These are phyloP conservation scores for Crassisporium funariophilum DNA, from an alignment of 768 basidiomycete genomes.

Conservation along the genomic window DNA sequence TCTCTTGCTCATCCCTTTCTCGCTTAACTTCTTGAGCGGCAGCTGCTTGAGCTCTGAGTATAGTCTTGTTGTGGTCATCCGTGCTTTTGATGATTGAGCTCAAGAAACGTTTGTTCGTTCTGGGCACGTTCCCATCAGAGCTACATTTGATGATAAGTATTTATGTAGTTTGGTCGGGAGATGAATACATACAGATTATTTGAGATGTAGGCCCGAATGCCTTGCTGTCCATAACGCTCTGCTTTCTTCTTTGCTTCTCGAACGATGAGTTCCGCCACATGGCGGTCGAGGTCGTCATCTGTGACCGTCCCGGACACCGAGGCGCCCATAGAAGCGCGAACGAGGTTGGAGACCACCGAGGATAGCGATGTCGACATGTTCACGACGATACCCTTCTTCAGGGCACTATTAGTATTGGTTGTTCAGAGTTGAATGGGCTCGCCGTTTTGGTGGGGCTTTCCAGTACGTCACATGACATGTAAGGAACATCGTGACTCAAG, in stretches of 20 bases:
- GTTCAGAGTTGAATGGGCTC: too few relatives aligned
- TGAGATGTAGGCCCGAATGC: conserved; percentile 76
- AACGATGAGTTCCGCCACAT: conserved; percentile 90
- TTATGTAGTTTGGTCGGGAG: conserved; percentile 2
- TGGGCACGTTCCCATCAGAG: conserved; percentile 71
- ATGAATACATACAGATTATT: conserved; percentile 44
- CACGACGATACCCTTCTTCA: not conserved
- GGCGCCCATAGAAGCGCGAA: conserved; percentile 76
- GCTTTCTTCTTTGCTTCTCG: conserved; percentile 94
- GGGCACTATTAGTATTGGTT: not conserved
- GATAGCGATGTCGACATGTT: conserved; percentile 63
- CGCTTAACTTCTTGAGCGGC: conserved; percentile 75
- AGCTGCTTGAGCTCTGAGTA: conserved; percentile 70
- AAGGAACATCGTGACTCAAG: not conserved
- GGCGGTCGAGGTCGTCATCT: conserved; percentile 88
- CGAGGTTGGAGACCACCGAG: conserved; percentile 80
- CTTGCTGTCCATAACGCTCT: conserved; percentile 72
- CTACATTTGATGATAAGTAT: conserved; percentile 33
- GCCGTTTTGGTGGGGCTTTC: too few relatives aligned
- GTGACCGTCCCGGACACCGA: conserved; percentile 58
- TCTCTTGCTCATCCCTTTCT: conserved; percentile 67
- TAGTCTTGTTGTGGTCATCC: conserved; percentile 92
- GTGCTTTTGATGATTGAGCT: conserved; percentile 89
- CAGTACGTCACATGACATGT: not conserved
- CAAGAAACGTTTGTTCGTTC: conserved; percentile 81